A percentile compares a stretch with the other conserved stretches of the same genome.
These are phyloP conservation scores for Cladosporium sp. DNA, from an alignment of 2,329 filamentous ascomycete genomes.

Conservation along the genomic window DNA sequence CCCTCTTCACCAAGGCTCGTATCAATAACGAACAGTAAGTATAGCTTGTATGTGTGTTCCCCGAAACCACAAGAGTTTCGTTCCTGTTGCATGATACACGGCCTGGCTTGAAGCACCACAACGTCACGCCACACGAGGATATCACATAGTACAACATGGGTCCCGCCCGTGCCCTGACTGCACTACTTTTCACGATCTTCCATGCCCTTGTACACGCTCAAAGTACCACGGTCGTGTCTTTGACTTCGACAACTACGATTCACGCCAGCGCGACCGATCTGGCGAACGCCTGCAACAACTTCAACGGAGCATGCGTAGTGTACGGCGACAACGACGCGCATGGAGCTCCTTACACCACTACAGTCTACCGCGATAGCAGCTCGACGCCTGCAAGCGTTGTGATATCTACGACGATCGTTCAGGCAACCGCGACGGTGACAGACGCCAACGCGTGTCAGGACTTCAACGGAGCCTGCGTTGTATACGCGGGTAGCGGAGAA, in stretches of 20 bases:
- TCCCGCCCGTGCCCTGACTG: neutral
- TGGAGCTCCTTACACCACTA: neutral
- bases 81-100: no score
- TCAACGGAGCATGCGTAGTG: slow-evolving; percentile 3
- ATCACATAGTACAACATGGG: no score
- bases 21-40: no score
- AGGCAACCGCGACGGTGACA: neutral
- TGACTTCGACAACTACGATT: slow-evolving; percentile 1
- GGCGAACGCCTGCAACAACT: slow-evolving; percentile 2
- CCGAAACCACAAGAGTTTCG: no score
- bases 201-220: neutral
- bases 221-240: slow-evolving; percentile 3
- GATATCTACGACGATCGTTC: slow-evolving; percentile 1
- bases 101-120: no score
- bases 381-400: neutral
- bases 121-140: no score
- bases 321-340: slow-evolving; percentile 1
- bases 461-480: slow-evolving; percentile 1
- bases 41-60: no score
- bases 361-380: neutral
- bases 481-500: neutral
- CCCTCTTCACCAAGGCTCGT: no score
- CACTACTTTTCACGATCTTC: neutral
- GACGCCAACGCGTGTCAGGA: neutral
- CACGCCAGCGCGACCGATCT: neutral